A percentile compares a stretch with the other conserved stretches of the same genome.
Evolutionary conservation across 2,329 filamentous ascomycete species (phyloP).

Genomic region (Aspergillus clavatus): DNA sequence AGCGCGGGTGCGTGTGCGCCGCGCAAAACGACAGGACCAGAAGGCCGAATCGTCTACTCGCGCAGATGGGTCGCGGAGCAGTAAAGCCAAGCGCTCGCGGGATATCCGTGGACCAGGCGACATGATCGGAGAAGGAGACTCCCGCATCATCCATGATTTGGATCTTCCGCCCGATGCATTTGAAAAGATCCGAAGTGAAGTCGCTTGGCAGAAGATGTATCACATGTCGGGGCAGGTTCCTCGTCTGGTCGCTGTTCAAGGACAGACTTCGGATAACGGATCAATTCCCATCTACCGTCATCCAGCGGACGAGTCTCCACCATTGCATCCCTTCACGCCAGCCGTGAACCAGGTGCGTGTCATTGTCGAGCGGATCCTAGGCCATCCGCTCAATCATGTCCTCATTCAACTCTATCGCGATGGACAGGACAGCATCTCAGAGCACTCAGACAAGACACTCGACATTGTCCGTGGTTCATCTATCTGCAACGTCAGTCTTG

Average conservation of each 20-base stretch:
- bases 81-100: constrained; percentile 14
- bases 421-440: constrained; percentile 86
- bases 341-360: constrained; percentile 64
- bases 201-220: constrained; percentile 86
- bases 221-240: constrained; percentile 90
- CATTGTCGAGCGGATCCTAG: constrained; percentile 65
- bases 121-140: constrained; percentile 74
- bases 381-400: constrained; percentile 82
- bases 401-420: constrained; percentile 90
- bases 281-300: constrained; percentile 86
- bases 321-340: constrained; percentile 68
- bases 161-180: constrained; percentile 62
- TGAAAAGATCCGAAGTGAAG: constrained; percentile 64
- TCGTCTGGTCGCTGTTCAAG: constrained; percentile 85
- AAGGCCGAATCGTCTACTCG: constrained; percentile 13
- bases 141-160: constrained; percentile 65
- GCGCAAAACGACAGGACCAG: constrained; percentile 21
- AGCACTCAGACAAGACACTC: constrained; percentile 94
- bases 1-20: constrained; percentile 23
- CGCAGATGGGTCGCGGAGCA: constrained; percentile 17
- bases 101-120: constrained; percentile 46
- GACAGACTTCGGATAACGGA: constrained; percentile 62
- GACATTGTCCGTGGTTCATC: constrained; percentile 77
- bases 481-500: constrained; percentile 92
- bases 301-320: constrained; percentile 81